Conservation (phyloP, 768 basidiomycete genomes). For the Mycena kentingensis region DNA sequence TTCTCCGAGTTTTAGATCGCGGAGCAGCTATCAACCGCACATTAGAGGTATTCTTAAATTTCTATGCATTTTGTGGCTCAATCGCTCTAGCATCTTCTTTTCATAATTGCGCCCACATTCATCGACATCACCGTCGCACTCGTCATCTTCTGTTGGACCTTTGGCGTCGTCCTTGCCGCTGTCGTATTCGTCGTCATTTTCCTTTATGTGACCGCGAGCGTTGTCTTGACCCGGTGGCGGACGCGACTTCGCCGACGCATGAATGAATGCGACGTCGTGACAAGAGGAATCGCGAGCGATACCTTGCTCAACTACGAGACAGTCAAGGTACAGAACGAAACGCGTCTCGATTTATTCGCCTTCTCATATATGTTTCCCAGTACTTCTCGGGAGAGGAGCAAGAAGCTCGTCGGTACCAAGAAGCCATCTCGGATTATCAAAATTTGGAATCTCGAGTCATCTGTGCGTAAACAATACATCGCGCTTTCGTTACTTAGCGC, state of each 20-base stretch:
- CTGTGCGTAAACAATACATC: slow-evolving; percentile 42
- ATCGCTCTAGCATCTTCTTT: slow-evolving; percentile 64
- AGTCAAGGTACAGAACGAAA: slow-evolving; percentile 48
- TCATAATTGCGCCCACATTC: slow-evolving; percentile 81
- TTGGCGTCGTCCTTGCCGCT: slow-evolving; percentile 67
- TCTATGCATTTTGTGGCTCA: neutral
- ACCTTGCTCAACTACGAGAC: slow-evolving; percentile 82
- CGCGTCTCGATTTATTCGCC: neutral
- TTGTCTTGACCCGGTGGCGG: slow-evolving; percentile 69
- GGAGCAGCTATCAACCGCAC: slow-evolving; percentile 86
- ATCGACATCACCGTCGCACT: slow-evolving; percentile 77
- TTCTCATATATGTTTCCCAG: neutral
- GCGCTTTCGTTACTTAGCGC: slow-evolving; percentile 1
- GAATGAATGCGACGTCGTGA: slow-evolving; percentile 83
- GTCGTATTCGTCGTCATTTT: slow-evolving; percentile 75
- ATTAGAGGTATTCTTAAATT: slow-evolving; percentile 51
- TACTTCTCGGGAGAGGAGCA: slow-evolving; percentile 87
- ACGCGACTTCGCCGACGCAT: slow-evolving; percentile 75
- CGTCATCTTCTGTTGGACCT: slow-evolving; percentile 60
- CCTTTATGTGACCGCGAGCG: slow-evolving; percentile 58
- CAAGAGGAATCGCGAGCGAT: slow-evolving; percentile 83
- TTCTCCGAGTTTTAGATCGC: slow-evolving; percentile 78
- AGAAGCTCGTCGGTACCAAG: slow-evolving; percentile 69
- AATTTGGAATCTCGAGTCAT: slow-evolving; percentile 72
- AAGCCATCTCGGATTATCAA: slow-evolving; percentile 77